These are phyloP conservation scores for Cochlearia excelsa DNA, from an alignment of 345 rosid species.

Conservation along the genomic window DNA sequence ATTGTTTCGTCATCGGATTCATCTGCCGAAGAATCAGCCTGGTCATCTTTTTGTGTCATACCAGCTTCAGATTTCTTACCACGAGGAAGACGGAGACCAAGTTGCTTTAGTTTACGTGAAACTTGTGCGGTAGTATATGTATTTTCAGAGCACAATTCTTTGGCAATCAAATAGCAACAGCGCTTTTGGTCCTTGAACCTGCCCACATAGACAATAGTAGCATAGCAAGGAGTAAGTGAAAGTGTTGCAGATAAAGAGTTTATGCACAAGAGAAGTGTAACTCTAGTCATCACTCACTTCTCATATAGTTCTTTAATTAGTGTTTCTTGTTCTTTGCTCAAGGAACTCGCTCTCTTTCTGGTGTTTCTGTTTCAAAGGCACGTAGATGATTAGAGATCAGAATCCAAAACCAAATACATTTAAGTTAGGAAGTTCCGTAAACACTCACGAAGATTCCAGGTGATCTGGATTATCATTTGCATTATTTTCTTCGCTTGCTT, in stretches of 20 bases:
- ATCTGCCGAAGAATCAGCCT: constrained; percentile 35
- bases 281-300: constrained; percentile 53
- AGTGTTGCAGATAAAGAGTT: constrained; percentile 9
- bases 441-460: constrained; percentile 55
- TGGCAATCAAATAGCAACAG: constrained; percentile 76
- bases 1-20: constrained; percentile 59
- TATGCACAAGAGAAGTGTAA: constrained; percentile 4
- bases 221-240: constrained; percentile 7
- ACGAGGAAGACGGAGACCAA: constrained; percentile 54
- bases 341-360: constrained; percentile 64
- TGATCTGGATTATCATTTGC: constrained; percentile 40
- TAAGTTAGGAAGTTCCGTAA: constrained; percentile 1
- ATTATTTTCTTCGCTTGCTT: constrained; percentile 34
- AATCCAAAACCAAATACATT: constrained; percentile 15
- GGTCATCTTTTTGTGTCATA: constrained; percentile 51
- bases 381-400: constrained; percentile 18
- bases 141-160: constrained; percentile 58
- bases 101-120: constrained; percentile 78
- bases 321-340: constrained; percentile 76
- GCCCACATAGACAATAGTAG: constrained; percentile 22
- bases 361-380: constrained; percentile 52
- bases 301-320: constrained; percentile 62
- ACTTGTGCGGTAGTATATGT: constrained; percentile 66
- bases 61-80: constrained; percentile 41
- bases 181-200: constrained; percentile 79